Base-by-base conservation (phyloP, 257 asterid species). In the Fraxinus excelsior region DNA sequence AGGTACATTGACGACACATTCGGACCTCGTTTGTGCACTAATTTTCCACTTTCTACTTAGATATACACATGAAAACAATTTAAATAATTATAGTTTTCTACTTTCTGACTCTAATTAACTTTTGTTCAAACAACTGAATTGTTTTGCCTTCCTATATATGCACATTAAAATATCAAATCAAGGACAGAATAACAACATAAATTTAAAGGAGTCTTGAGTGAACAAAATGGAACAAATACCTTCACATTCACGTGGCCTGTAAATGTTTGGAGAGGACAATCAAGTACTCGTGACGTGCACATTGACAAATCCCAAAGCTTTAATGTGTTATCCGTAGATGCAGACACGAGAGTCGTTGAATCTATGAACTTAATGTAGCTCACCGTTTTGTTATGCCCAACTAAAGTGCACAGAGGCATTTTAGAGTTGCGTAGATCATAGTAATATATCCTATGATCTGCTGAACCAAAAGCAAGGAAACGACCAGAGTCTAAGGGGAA, bases 271-370 rank as follows among this genome's bases (percentile, higher is more conserved):
- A 90, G 78, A 74, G 99, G 98, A 67, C 84, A 82, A 86, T 95
- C 98, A 80, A 95, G 89, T 80, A 90, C 91, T 79, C 94, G 85
- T 7, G 96, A 87, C 10, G 89, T 60, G 80, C 91, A 87, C 90
- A 85, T 85, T 7, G 99, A 91, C 87, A 96, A 79, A 88, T 96
- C 98, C 99, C 99, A 96, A 32, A 96, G 97, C 94, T 96, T 96
- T 81, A 96, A 14, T 1, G 98, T 88, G 85, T 96, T 96, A 79
- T 96, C 99, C 1, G 97, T 96, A 66, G 99, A 96, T 10, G 99
- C 93, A 68, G 99, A 91, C 82, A 93, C 99, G 42, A 96, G 96
- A 0, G 97, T 96, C 19, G 90, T 88, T 37, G 98, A 87, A 82
- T 96, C 98, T 31, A 93, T 83, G 82, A 93, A 96, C 91, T 91